phyloP scores from a whole-genome alignment of 257 asterid species.

The Mentha longifolia region DNA sequence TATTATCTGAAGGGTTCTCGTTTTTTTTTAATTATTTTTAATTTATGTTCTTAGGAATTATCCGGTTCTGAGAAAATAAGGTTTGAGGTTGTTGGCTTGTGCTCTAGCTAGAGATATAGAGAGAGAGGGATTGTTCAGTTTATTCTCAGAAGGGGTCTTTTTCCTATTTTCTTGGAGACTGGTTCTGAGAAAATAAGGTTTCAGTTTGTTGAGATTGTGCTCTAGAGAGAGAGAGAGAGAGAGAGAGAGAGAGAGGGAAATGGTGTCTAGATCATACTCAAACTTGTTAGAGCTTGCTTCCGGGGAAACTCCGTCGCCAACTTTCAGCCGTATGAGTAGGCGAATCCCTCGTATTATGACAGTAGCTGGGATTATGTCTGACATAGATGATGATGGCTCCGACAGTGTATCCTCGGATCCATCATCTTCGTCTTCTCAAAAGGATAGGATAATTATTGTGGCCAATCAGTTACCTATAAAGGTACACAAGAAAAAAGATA shows the following conservation, averaged over 20 bases:
- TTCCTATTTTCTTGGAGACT: constrained; percentile 35
- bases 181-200: constrained; percentile 26
- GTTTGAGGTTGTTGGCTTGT: constrained; percentile 35
- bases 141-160: not conserved
- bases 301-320: constrained; percentile 74
- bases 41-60: not conserved
- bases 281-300: constrained; percentile 84
- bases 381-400: constrained; percentile 67
- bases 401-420: constrained; percentile 69
- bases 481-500: constrained; percentile 61
- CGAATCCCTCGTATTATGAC: constrained; percentile 85
- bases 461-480: constrained; percentile 87
- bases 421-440: constrained; percentile 69
- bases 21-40: too few species aligned
- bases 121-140: not conserved
- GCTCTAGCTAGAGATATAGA: constrained; percentile 13
- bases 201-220: constrained; percentile 33
- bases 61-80: constrained; percentile 27
- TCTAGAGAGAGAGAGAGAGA: not conserved
- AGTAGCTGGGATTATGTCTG: constrained; percentile 83
- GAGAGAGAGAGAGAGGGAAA: constrained; percentile 24
- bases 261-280: constrained; percentile 93
- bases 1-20: constrained; percentile 11
- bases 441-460: constrained; percentile 80
- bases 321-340: constrained; percentile 65